Evolutionary conservation across 2,329 filamentous ascomycete species (phyloP), one percentile per base, ranked within the genome.

Genomic region (Exophiala bonariae): DNA sequence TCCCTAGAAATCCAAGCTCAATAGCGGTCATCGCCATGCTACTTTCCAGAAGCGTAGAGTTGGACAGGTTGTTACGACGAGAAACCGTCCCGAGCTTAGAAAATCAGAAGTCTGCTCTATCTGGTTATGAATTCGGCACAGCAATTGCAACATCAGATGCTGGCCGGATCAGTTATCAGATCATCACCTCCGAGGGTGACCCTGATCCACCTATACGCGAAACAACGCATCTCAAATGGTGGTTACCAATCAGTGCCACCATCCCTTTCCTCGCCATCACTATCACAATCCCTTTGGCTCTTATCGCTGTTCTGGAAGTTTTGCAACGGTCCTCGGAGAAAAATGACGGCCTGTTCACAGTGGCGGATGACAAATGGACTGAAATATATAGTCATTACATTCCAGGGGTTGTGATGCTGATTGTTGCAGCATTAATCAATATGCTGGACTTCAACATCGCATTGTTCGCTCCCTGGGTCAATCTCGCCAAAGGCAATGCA

Each of bases 311-410:
- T 7, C 47, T 60, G 23, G 53, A 59, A 42, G 33, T 54, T 28
- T 34, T 58, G 13, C 58, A 59, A 34, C 42, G 42, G 6, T 44
- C 30, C 11, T 59, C 55, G 6, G 51, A 67, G 23, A 47, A 52
- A 22, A 56, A 61, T 31, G 32, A 57, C 26, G 64, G 64, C 2
- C 55, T 66, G 16, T 49, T 47, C 28, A 44, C 45, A 20, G 57
- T 59, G 7, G 43, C 50, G 4, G 50, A 58, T 40, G 38, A 55
- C 44, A 44, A 54, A 26, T 54, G 51, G 47, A 58, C 18, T 34
- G 52, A 60, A 3, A 55, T 61, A 11, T 58, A 64, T 20, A 61
- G 59, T 13, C 65, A 63, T 10, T 66, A 64, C 33, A 57, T 67
- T 13, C 63, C 50, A 54, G 47, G 52, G 10, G 45, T 59, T 14